phyloP scores from a whole-genome alignment of 208 protist genomes.

The Plasmodiophora brassicae region DNA sequence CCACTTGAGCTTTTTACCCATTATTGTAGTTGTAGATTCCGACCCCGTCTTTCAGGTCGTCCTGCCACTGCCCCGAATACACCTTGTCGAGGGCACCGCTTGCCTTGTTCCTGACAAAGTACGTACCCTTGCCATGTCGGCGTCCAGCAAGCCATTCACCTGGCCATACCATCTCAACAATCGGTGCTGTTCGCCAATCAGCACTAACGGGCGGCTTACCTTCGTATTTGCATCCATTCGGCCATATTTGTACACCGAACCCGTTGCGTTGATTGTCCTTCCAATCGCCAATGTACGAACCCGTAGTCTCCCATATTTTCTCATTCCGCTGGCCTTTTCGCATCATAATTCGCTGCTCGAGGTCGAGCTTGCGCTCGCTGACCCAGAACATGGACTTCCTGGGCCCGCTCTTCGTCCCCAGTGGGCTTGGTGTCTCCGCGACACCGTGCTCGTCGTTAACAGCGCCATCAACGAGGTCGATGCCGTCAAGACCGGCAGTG shows the following conservation, averaged over 20 bases:
- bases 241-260: background rate
- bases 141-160: background rate
- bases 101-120: background rate
- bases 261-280: background rate
- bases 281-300: background rate
- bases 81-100: background rate
- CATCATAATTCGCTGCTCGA: background rate
- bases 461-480: too few relatives aligned
- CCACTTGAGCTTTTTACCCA: too few relatives aligned
- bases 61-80: background rate
- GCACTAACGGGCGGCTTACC: background rate
- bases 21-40: background rate
- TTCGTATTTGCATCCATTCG: background rate
- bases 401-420: too few relatives aligned
- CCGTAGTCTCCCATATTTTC: background rate
- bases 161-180: background rate
- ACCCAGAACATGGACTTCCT: background rate
- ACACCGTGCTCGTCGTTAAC: too few relatives aligned
- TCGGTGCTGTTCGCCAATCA: too few relatives aligned
- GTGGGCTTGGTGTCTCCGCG: too few relatives aligned
- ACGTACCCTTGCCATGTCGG: background rate
- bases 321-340: background rate
- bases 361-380: background rate
- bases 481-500: too few relatives aligned
- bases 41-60: background rate